These are phyloP conservation scores for Adansonia grandidieri DNA, from an alignment of 441 rosid species.

Conservation along the genomic window DNA sequence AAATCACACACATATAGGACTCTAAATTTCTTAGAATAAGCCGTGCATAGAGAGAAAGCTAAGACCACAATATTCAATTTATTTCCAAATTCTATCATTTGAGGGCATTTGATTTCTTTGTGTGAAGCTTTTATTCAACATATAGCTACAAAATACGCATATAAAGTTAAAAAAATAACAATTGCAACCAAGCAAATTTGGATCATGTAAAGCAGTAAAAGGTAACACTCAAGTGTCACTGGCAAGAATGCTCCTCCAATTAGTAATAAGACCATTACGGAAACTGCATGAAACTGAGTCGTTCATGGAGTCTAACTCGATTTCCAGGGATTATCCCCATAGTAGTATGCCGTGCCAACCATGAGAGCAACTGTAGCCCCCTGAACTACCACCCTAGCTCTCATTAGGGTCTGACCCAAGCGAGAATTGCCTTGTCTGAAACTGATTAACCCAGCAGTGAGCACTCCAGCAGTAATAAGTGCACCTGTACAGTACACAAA, in stretches of 20 bases:
- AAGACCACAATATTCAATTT: neutral
- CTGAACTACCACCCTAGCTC: slow-evolving; percentile 94
- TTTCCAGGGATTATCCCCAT: slow-evolving; percentile 89
- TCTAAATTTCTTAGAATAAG: neutral
- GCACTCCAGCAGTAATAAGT: slow-evolving; percentile 89
- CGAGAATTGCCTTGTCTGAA: slow-evolving; percentile 88
- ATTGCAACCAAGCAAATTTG: neutral
- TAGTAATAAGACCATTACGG: no score
- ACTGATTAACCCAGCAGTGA: slow-evolving; percentile 92
- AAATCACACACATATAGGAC: no score
- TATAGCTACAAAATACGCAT: neutral
- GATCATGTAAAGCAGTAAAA: neutral
- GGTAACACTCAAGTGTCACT: neutral
- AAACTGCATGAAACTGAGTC: neutral
- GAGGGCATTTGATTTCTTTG: neutral
- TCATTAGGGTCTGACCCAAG: slow-evolving; percentile 84
- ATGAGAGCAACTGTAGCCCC: slow-evolving; percentile 96
- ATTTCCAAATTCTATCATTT: neutral
- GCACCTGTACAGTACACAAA: slow-evolving; percentile 58
- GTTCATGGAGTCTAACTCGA: slow-evolving; percentile 27
- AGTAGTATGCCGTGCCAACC: slow-evolving; percentile 94
- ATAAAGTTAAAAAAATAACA: slow-evolving; percentile 2
- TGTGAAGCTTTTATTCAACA: slow-evolving; percentile 12
- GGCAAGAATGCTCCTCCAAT: neutral
- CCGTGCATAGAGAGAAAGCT: neutral